Evolutionary conservation across 2,329 filamentous ascomycete species (phyloP).

Genomic region (Botrytis tulipae): DNA sequence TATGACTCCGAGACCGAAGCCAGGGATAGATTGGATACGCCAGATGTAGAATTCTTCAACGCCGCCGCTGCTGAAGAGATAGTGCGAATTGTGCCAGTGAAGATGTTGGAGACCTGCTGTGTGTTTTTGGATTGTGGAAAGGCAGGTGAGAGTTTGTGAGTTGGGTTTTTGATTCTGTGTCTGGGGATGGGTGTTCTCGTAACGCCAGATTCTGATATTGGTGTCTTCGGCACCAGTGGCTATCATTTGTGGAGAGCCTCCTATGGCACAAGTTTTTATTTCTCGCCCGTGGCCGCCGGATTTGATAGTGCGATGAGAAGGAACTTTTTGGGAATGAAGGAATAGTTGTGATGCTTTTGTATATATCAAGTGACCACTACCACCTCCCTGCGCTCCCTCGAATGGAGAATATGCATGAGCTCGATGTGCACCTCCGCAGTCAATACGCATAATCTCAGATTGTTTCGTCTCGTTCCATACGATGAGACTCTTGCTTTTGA

Average conservation of each 20-base stretch:
- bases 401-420: slow-evolving; percentile 58
- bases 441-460: slow-evolving; percentile 66
- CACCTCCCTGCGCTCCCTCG: slow-evolving; percentile 24
- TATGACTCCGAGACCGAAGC: slow-evolving; percentile 51
- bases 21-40: slow-evolving; percentile 56
- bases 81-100: slow-evolving; percentile 63
- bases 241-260: slow-evolving; percentile 42
- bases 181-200: slow-evolving; percentile 28
- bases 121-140: slow-evolving; percentile 69
- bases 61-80: slow-evolving; percentile 82
- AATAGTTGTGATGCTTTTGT: slow-evolving; percentile 62
- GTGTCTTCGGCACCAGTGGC: slow-evolving; percentile 73
- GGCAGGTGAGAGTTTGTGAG: slow-evolving; percentile 41
- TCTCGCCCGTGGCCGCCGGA: slow-evolving; percentile 82
- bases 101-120: slow-evolving; percentile 72
- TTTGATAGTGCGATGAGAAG: slow-evolving; percentile 53
- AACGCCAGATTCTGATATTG: slow-evolving; percentile 69
- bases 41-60: slow-evolving; percentile 89
- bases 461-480: slow-evolving; percentile 75
- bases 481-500: slow-evolving; percentile 75
- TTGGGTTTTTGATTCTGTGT: neutral
- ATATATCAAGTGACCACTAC: slow-evolving; percentile 64
- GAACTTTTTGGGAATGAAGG: slow-evolving; percentile 41
- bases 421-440: slow-evolving; percentile 83
- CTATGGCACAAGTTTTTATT: slow-evolving; percentile 62